Base-by-base conservation (phyloP, 2,329 filamentous ascomycete genomes). In the Chaetomiaceae sp. region DNA sequence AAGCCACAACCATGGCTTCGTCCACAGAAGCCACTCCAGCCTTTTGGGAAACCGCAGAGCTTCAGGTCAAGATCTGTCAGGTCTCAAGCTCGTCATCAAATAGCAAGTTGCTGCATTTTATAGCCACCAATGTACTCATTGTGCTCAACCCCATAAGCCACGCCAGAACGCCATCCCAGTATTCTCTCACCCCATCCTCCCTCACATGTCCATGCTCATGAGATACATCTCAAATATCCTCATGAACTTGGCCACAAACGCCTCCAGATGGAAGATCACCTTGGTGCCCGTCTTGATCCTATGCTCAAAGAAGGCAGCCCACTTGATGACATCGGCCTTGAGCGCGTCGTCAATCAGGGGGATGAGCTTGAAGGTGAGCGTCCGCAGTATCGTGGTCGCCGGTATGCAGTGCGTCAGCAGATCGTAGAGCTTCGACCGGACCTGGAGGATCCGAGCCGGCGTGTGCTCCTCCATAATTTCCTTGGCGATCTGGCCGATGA, bases 201-300 rank as follows among this genome's bases (percentile, higher is more conserved):
- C 37, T 74, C 67, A 83, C 72, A 83, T 75, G 51, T 91, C 88
- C 85, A 94, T 91, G 59, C 85, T 89, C 88, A 95, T 92, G 53
- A 86, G 71, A 66, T 84, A 95, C 84, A 91, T 92, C 75, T 99
- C 94, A 59, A 92, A 82, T 62, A 97, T 83, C 63, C 92, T 83
- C 92, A 99, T 97, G 69, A 97, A 96, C 75, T 96, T 97, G 54
- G 92, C 92, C 54, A 99, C 94, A 71, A 99, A 99, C 3, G 94
- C 94, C 72, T 99, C 95, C 4, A 99, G 76, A 67, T 99, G 95
- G 72, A 99, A 99, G 59, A 99, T 97, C 54, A 95, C 88, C 78
- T 99, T 99, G 55, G 81, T 91, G 47, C 94, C 94, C 63, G 87
- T 87, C 68, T 89, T 89, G 72, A 97, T 89, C 57, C 94, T 82